Conservation (phyloP, 2,329 filamentous ascomycete genomes). For the Cryoendolithus antarcticus region DNA sequence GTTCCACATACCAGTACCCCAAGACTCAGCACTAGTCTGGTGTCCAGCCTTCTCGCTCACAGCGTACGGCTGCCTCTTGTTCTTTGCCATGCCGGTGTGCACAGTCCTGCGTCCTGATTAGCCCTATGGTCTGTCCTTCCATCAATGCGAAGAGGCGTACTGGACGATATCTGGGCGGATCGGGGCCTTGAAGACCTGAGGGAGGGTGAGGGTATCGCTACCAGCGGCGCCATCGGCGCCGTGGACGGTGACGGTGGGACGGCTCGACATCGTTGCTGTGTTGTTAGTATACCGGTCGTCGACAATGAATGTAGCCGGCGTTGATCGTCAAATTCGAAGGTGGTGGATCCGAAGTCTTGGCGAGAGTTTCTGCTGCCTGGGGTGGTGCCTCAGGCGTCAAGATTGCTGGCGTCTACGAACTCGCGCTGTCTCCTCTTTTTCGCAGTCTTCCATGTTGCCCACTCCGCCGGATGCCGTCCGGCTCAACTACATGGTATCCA, state of each 20-base stretch:
- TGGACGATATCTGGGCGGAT: constrained; percentile 99
- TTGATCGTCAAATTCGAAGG: too few species aligned
- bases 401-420: too few species aligned
- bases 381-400: too few species aligned
- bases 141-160: constrained; percentile 40
- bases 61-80: constrained; percentile 98
- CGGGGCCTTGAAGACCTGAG: constrained; percentile 90
- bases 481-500: too few species aligned
- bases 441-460: too few species aligned
- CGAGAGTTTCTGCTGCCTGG: too few species aligned
- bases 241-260: constrained; percentile 96
- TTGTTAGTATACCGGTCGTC: constrained; percentile 1
- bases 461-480: too few species aligned
- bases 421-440: too few species aligned
- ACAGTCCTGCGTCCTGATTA: constrained; percentile 43
- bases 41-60: constrained; percentile 99
- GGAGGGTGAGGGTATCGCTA: constrained; percentile 80
- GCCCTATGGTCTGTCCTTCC: constrained; percentile 9
- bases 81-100: constrained; percentile 99
- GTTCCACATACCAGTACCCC: constrained; percentile 71
- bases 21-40: constrained; percentile 99
- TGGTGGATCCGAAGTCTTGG: too few species aligned
- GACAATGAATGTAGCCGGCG: too few species aligned
- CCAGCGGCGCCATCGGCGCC: constrained; percentile 88
- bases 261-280: constrained; percentile 18